A percentile compares a stretch with the other conserved stretches of the same genome.
Conservation (phyloP, 2,329 filamentous ascomycete species). For the Xenosphaeropsis pyriputrescens region DNA sequence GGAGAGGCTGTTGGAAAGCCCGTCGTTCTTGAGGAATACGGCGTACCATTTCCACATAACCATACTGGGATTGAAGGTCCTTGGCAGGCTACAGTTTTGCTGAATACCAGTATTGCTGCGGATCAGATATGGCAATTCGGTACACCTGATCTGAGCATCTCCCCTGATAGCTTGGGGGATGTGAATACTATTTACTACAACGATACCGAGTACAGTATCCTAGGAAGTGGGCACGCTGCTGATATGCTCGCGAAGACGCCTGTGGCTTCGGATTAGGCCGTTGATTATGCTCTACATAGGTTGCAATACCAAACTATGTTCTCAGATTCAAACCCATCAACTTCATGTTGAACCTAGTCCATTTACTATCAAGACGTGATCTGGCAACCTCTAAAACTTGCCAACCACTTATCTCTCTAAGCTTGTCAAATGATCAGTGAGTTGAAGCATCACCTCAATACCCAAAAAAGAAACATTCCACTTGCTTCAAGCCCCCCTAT, state of each 20-base stretch:
- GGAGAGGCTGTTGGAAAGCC: conserved; percentile 23
- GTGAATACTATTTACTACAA: conserved; percentile 12
- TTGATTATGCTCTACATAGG: no score
- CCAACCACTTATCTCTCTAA: no score
- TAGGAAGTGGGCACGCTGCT: conserved; percentile 9
- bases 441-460: no score
- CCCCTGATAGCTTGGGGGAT: conserved; percentile 6
- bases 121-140: conserved; percentile 16
- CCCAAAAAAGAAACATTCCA: no score
- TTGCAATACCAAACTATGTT: no score
- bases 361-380: no score
- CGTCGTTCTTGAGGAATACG: conserved; percentile 24
- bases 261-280: no score
- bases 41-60: conserved; percentile 11
- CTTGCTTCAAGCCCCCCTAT: no score
- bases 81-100: conserved; percentile 11
- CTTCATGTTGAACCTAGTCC: no score
- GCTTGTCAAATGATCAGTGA: no score
- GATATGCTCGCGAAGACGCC: conserved; percentile 9
- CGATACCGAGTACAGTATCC: conserved; percentile 8
- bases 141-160: conserved; percentile 6
- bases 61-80: conserved; percentile 9
- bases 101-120: conserved; percentile 8
- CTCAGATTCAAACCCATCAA: no score
- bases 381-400: no score